phyloP scores from a whole-genome alignment of 495 filamentous ascomycete genomes.

The Aspergillus leporis region DNA sequence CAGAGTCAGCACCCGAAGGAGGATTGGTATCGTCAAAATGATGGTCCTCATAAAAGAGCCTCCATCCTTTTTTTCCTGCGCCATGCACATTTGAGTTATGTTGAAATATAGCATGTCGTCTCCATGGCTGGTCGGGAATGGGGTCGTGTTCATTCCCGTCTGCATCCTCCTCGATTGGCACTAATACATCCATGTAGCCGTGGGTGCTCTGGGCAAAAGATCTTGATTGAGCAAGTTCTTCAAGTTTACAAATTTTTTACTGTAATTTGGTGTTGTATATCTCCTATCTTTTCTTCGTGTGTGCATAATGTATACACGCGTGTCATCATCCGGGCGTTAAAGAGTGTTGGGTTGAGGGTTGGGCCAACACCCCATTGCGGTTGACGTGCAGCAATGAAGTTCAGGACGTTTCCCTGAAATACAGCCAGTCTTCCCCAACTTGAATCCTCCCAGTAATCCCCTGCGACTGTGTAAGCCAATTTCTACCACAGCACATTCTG shows the following conservation, averaged over 20 bases:
- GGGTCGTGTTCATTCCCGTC: too few relatives aligned
- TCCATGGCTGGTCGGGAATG: background rate
- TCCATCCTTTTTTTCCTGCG: background rate
- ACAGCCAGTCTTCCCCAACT: background rate
- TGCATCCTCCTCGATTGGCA: background rate
- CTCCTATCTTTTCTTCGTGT: background rate
- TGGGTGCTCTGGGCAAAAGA: background rate
- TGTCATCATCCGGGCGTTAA: background rate
- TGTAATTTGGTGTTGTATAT: background rate
- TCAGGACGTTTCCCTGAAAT: background rate
- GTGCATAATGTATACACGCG: background rate
- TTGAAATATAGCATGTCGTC: background rate
- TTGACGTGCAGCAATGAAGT: background rate
- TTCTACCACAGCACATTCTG: background rate
- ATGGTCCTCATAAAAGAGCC: background rate
- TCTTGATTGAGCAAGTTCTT: background rate
- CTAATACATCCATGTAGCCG: background rate
- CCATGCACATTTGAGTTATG: background rate
- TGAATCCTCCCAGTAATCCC: background rate
- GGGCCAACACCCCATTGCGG: background rate
- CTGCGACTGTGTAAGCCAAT: background rate
- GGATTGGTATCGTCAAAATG: background rate
- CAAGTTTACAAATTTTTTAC: background rate
- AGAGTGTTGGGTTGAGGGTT: background rate
- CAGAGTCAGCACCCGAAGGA: background rate